Evolutionary conservation across 2,329 filamentous ascomycete species (phyloP).

Genomic region (Nemania sp.): DNA sequence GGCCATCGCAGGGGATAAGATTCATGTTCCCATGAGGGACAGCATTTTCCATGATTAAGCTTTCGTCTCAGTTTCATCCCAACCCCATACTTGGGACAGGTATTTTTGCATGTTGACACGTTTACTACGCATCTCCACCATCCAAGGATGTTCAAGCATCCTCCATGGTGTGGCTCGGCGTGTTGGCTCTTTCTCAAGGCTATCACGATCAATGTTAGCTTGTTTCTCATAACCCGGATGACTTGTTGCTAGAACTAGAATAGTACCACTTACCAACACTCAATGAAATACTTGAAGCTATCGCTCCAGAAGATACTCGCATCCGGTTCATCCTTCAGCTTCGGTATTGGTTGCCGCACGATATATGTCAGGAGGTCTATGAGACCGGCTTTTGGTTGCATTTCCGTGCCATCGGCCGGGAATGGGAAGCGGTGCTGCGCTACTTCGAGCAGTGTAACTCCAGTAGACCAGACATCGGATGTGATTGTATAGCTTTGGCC

Average conservation of each 20-base stretch:
- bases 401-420: constrained; percentile 92
- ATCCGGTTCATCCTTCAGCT: constrained; percentile 90
- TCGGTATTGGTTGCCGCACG: constrained; percentile 91
- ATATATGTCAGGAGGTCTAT: constrained; percentile 98
- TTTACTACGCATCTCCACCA: constrained; percentile 93
- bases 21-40: neutral
- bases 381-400: constrained; percentile 87
- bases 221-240: constrained; percentile 2
- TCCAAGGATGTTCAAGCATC: constrained; percentile 99
- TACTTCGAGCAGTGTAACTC: constrained; percentile 97
- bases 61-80: constrained; percentile 64
- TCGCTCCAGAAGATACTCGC: constrained; percentile 92
- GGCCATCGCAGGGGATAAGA: neutral
- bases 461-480: constrained; percentile 96
- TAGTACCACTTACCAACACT: constrained; percentile 80
- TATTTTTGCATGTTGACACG: constrained; percentile 98
- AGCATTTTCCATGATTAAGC: constrained; percentile 13
- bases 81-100: constrained; percentile 93
- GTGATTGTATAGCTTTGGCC: constrained; percentile 98
- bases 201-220: constrained; percentile 43
- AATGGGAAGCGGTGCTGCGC: constrained; percentile 98
- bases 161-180: constrained; percentile 94
- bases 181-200: constrained; percentile 88
- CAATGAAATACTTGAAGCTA: constrained; percentile 98
- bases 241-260: neutral